Base-by-base conservation (phyloP, 495 filamentous ascomycete species). In the Neurospora sp. region DNA sequence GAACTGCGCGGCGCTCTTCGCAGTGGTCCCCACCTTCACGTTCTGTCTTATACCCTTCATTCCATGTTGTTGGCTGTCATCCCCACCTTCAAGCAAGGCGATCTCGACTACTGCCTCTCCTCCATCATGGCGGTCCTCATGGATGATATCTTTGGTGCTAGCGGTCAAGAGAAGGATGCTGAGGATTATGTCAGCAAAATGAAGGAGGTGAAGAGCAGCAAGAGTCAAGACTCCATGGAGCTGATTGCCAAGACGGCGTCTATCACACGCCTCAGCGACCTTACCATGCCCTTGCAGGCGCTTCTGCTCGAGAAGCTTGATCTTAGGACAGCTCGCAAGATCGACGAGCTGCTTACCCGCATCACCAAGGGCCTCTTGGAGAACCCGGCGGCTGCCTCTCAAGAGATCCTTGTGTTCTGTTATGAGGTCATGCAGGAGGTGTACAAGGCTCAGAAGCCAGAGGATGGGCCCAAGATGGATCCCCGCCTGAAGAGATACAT, bases 161-260 rank as follows among this genome's bases (percentile, higher is more conserved):
- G 91, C n/a, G 96, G 96, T 16, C 90, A 96, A 82, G 96, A 99
- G 77, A 99, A 99, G 79, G 96, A 99, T 76, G 94, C 95, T 0
- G 94, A 95, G 75, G 96, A 94, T 59, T 99, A 99, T 78, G 88
- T 91, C 71, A 97, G 92, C 81, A 90, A 93, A 77, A 97, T 97
- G 92, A 96, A 93, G 81, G 96, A 99, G 83, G 91, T 98, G 22
- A 98, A 97, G 84, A 94, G 92, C 78, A 98, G 92, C 85, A 98
- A 97, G 83, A 97, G 94, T 78, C 96, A 91, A 75, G 96, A 98
- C 76, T 97, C 96, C 4, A 97, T 98, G 92, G 96, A 98, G 77
- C 84, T 98, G 70, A 85, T 98, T 70, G 91, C 96, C 31, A 91
- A 89, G 79, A 91, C 88, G 65, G 89, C 93, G 8, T 93, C 93